phyloP scores from a whole-genome alignment of 2,329 filamentous ascomycete genomes.

The Aspergillus unguis region DNA sequence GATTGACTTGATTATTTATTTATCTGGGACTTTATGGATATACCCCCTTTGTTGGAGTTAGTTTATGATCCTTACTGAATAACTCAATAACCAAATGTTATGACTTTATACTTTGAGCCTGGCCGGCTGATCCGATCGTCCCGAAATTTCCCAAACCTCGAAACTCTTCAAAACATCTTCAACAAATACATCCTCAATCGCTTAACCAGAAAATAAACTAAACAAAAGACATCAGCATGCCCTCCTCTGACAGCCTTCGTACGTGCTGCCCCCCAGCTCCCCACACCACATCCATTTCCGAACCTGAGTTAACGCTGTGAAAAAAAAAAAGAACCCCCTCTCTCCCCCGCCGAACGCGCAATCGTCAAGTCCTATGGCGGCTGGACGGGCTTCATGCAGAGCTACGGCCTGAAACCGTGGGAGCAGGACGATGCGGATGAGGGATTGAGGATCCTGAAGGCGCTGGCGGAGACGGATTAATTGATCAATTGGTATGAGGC shows the following conservation, averaged over 20 bases:
- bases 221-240: slow-evolving; percentile 12
- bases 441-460: slow-evolving; percentile 18
- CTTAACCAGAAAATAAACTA: too few species aligned
- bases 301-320: neutral
- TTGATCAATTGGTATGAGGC: neutral
- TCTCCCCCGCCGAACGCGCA: slow-evolving; percentile 22
- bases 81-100: neutral
- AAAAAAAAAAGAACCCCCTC: slow-evolving; percentile 23
- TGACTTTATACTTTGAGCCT: too few species aligned
- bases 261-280: neutral
- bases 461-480: slow-evolving; percentile 1
- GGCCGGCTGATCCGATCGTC: too few species aligned
- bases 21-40: slow-evolving; percentile 6
- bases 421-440: slow-evolving; percentile 23
- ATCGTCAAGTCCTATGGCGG: slow-evolving; percentile 28
- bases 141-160: too few species aligned
- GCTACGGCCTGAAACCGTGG: slow-evolving; percentile 26
- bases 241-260: slow-evolving; percentile 6
- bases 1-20: neutral
- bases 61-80: neutral
- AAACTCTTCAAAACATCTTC: too few species aligned
- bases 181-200: too few species aligned
- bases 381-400: slow-evolving; percentile 25
- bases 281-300: too few species aligned
- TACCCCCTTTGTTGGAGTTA: slow-evolving; percentile 15